Conservation (phyloP, 1,284 basidiomycete genomes). For the Rhodofomes roseus region DNA sequence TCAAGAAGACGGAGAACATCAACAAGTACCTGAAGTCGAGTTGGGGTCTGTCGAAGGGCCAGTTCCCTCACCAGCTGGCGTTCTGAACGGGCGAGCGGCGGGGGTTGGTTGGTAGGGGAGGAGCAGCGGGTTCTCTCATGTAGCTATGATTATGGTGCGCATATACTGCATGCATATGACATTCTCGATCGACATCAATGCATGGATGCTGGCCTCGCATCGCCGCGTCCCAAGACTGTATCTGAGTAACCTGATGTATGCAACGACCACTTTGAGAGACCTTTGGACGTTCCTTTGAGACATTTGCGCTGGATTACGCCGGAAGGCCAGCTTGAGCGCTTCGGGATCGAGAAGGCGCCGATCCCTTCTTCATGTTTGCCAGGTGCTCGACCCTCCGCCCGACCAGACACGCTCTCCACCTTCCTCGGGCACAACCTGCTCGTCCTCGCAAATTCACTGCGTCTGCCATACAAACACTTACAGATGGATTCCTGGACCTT, state of each 20-base stretch:
- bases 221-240: background rate
- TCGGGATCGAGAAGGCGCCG: background rate
- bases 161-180: slow-evolving; percentile 26
- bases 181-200: slow-evolving; percentile 9
- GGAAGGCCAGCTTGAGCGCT: background rate
- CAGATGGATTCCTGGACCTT: slow-evolving; percentile 56
- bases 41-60: slow-evolving; percentile 95
- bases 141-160: slow-evolving; percentile 29
- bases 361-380: slow-evolving; percentile 12
- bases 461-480: slow-evolving; percentile 36
- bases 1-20: slow-evolving; percentile 93
- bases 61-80: slow-evolving; percentile 84
- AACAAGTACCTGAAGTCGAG: slow-evolving; percentile 92
- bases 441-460: slow-evolving; percentile 30
- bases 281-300: no score
- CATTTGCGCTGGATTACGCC: no score
- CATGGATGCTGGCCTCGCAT: background rate
- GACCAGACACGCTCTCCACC: background rate
- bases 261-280: no score
- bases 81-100: slow-evolving; percentile 52
- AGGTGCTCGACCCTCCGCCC: background rate
- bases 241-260: no score
- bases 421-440: slow-evolving; percentile 2
- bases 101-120: slow-evolving; percentile 2
- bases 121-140: slow-evolving; percentile 19